Conservation (phyloP, 176 grass and related monocot genomes). For the Phragmites australis region DNA sequence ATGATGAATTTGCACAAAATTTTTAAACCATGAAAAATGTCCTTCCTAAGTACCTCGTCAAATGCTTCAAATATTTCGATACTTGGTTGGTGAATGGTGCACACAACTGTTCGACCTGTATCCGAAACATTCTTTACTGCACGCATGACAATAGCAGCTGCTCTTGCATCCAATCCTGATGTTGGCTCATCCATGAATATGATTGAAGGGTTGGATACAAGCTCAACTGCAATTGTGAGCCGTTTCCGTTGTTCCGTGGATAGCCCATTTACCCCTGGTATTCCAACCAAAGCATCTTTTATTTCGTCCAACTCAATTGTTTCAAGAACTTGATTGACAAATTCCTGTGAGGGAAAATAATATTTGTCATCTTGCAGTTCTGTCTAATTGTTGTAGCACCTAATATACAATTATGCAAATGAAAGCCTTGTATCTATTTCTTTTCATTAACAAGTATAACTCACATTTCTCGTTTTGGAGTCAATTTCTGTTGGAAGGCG, state of each 20-base stretch:
- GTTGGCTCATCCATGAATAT: slow-evolving; percentile 91
- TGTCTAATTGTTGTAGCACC: neutral
- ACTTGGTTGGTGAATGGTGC: slow-evolving; percentile 83
- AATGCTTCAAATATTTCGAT: slow-evolving; percentile 84
- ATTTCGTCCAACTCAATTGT: slow-evolving; percentile 77
- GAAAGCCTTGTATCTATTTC: neutral
- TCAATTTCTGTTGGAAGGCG: slow-evolving; percentile 65
- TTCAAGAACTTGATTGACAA: slow-evolving; percentile 75
- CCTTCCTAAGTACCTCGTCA: slow-evolving; percentile 54
- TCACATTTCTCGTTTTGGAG: slow-evolving; percentile 59
- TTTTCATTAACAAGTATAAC: slow-evolving; percentile 15
- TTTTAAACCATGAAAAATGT: neutral
- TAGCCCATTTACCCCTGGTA: slow-evolving; percentile 57
- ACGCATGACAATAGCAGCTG: slow-evolving; percentile 75
- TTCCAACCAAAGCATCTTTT: slow-evolving; percentile 65
- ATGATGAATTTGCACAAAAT: neutral
- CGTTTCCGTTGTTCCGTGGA: slow-evolving; percentile 73
- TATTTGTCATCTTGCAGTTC: neutral
- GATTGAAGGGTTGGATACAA: slow-evolving; percentile 75
- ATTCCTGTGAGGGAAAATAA: slow-evolving; percentile 47
- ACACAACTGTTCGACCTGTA: slow-evolving; percentile 77
- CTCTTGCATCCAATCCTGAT: slow-evolving; percentile 68
- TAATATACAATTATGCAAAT: neutral
- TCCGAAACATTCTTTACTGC: slow-evolving; percentile 68
- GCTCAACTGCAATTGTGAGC: slow-evolving; percentile 71